Percentiles rank a stretch among this genome's conserved stretches.
phyloP scores from a whole-genome alignment of 176 grass and related monocot species.

The Oryza glaberrima region DNA sequence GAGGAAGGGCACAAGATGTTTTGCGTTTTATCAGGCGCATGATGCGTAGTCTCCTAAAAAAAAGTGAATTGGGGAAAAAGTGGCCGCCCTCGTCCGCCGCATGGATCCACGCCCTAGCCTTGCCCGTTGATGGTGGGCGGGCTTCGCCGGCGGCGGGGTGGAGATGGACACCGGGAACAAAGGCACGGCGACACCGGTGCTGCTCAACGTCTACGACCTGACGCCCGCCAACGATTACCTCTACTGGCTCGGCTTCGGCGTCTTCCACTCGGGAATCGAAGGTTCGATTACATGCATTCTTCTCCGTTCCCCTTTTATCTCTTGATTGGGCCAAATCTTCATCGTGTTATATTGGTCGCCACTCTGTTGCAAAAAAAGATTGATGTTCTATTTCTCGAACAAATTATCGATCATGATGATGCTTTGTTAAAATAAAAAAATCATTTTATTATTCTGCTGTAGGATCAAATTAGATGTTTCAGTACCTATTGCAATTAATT shows the following conservation, averaged over 20 bases:
- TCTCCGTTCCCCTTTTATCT: not conserved
- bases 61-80: not conserved
- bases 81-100: not conserved
- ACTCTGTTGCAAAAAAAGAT: not conserved
- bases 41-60: not conserved
- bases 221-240: constrained; percentile 74
- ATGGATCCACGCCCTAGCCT: constrained; percentile 45
- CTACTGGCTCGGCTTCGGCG: constrained; percentile 72
- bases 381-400: not conserved
- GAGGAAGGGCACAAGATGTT: too few species aligned
- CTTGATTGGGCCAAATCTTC: not conserved
- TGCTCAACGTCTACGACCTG: constrained; percentile 84
- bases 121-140: constrained; percentile 51
- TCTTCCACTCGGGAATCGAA: constrained; percentile 91
- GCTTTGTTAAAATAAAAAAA: not conserved
- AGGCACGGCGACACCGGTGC: constrained; percentile 45
- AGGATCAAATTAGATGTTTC: not conserved
- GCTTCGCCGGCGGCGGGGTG: constrained; percentile 34
- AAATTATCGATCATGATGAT: constrained; percentile 2
- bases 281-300: constrained; percentile 1
- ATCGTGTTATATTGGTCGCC: not conserved
- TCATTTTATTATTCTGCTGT: not conserved
- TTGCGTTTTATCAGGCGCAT: too few species aligned
- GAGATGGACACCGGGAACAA: constrained; percentile 40
- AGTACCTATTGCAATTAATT: not conserved